A percentile compares a stretch with the other conserved stretches of the same genome.
These are phyloP conservation scores for Euptelea pleiosperma DNA, from an alignment of 164 flowering plant species.

Conservation along the genomic window DNA sequence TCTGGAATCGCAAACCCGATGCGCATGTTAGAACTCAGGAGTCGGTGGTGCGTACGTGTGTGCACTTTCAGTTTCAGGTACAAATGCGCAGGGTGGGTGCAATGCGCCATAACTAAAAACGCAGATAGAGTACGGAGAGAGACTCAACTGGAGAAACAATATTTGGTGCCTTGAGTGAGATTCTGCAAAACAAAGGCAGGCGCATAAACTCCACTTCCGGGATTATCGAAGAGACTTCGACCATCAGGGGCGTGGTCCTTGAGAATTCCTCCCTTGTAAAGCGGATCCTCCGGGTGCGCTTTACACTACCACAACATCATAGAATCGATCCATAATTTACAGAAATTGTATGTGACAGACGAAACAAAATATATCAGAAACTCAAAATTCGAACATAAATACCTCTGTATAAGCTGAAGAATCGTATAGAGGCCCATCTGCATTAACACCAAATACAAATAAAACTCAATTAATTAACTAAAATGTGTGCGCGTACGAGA, in stretches of 20 bases:
- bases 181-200: slow-evolving; percentile 52
- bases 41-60: no score
- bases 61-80: neutral
- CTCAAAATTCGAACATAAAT: neutral
- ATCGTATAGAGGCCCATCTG: slow-evolving; percentile 78
- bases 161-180: slow-evolving; percentile 50
- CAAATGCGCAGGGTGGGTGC: neutral
- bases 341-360: neutral
- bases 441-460: slow-evolving; percentile 14
- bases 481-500: slow-evolving; percentile 7
- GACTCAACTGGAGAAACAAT: slow-evolving; percentile 71
- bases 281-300: slow-evolving; percentile 55
- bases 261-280: slow-evolving; percentile 78
- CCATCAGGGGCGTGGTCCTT: slow-evolving; percentile 14
- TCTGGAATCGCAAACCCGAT: no score
- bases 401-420: slow-evolving; percentile 79
- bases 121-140: slow-evolving; percentile 1
- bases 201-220: slow-evolving; percentile 18
- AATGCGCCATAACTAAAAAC: neutral
- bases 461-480: neutral
- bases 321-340: neutral
- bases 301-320: slow-evolving; percentile 48
- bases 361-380: neutral
- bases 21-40: no score
- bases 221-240: neutral